These are phyloP conservation scores for Ajuga reptans DNA, from an alignment of 305 asterid species.

Conservation along the genomic window DNA sequence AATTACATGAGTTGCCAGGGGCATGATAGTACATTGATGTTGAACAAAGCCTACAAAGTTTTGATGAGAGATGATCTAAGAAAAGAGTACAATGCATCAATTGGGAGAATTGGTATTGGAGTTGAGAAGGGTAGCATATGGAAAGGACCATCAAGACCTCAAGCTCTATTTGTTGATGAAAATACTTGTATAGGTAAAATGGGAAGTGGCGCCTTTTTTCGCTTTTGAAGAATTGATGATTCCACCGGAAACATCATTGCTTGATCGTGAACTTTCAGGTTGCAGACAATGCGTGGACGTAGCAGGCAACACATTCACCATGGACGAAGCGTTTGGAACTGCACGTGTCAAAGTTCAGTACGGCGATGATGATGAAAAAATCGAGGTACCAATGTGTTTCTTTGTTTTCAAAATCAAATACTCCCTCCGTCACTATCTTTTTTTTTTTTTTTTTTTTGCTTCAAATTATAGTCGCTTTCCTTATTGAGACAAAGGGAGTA, in stretches of 20 bases:
- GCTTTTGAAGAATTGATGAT: not conserved
- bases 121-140: slow-evolving; percentile 33
- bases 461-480: no score
- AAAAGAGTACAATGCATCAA: slow-evolving; percentile 39
- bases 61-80: slow-evolving; percentile 36
- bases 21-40: slow-evolving; percentile 41
- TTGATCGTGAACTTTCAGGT: slow-evolving; percentile 24
- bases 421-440: no score
- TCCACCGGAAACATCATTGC: no score
- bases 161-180: slow-evolving; percentile 57
- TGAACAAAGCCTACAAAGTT: slow-evolving; percentile 52
- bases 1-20: slow-evolving; percentile 33
- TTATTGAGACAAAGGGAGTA: no score
- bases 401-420: not conserved
- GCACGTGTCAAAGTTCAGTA: slow-evolving; percentile 50
- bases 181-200: slow-evolving; percentile 46
- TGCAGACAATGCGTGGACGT: slow-evolving; percentile 55
- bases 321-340: slow-evolving; percentile 56
- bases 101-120: slow-evolving; percentile 26
- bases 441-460: no score
- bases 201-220: not conserved
- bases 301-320: slow-evolving; percentile 44
- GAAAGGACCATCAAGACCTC: slow-evolving; percentile 46
- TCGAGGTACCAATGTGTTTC: slow-evolving; percentile 29
- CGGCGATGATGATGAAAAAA: slow-evolving; percentile 37